These are phyloP conservation scores for Bondarzewia mesenterica DNA, from an alignment of 1,284 basidiomycete species.

Conservation along the genomic window DNA sequence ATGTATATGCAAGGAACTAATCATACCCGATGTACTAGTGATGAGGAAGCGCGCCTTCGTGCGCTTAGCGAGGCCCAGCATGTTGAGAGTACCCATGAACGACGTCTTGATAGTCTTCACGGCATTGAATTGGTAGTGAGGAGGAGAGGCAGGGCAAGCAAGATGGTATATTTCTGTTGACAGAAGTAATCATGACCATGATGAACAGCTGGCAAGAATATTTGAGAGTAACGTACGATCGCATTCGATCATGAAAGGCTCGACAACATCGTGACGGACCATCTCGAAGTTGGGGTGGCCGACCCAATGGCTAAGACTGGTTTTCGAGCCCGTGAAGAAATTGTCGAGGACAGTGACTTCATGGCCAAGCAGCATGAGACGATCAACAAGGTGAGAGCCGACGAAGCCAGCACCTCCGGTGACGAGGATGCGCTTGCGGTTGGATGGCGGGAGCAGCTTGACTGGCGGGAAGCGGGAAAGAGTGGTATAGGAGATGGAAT, in stretches of 20 bases:
- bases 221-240: slow-evolving; percentile 59
- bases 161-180: slow-evolving; percentile 88
- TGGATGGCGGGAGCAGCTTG: slow-evolving; percentile 68
- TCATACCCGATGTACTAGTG: slow-evolving; percentile 80
- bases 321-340: slow-evolving; percentile 97
- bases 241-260: slow-evolving; percentile 95
- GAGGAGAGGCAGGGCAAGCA: slow-evolving; percentile 92
- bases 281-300: slow-evolving; percentile 99
- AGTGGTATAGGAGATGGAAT: slow-evolving; percentile 86
- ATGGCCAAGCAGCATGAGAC: slow-evolving; percentile 95
- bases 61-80: slow-evolving; percentile 97
- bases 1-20: slow-evolving; percentile 7
- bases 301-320: slow-evolving; percentile 89
- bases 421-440: slow-evolving; percentile 85
- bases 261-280: slow-evolving; percentile 93
- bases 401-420: slow-evolving; percentile 98
- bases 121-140: slow-evolving; percentile 92
- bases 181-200: slow-evolving; percentile 1
- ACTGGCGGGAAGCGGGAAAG: slow-evolving; percentile 89
- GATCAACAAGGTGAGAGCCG: slow-evolving; percentile 94
- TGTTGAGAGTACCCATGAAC: slow-evolving; percentile 95
- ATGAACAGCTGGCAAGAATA: background rate
- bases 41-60: slow-evolving; percentile 96
- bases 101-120: slow-evolving; percentile 98
- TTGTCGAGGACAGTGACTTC: slow-evolving; percentile 97